A percentile compares a stretch with the other conserved stretches of the same genome.
Conservation (phyloP, 2,329 filamentous ascomycete species). For the Leptodontidium sp. region DNA sequence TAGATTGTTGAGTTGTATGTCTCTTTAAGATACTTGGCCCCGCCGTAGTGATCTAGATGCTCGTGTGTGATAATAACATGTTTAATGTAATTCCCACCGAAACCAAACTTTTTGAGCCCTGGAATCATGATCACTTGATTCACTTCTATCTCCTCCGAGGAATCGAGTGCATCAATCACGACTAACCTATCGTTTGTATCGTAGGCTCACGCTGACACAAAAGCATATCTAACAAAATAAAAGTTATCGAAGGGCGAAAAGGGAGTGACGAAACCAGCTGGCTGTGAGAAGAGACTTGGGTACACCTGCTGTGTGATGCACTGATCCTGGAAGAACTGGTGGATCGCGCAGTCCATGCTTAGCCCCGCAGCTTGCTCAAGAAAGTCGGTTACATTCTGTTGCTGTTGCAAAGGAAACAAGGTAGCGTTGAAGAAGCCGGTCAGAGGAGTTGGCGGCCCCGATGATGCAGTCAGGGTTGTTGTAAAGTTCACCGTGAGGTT, state of each 20-base stretch:
- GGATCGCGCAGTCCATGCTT: too few relatives aligned
- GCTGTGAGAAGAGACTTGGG: too few relatives aligned
- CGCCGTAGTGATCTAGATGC: neutral
- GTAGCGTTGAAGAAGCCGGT: too few relatives aligned
- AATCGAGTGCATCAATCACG: neutral
- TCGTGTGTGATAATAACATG: neutral
- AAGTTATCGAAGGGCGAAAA: conserved; percentile 19
- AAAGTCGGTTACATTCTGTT: too few relatives aligned
- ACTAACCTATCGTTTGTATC: neutral
- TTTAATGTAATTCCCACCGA: neutral
- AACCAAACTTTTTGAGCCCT: neutral
- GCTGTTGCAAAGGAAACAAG: too few relatives aligned
- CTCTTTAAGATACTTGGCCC: neutral
- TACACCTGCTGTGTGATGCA: too few relatives aligned
- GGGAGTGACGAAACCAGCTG: too few relatives aligned
- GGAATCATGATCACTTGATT: neutral
- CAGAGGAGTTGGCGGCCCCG: too few relatives aligned
- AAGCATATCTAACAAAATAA: neutral
- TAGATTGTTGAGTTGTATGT: neutral
- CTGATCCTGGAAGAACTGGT: too few relatives aligned
- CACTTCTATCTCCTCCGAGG: neutral
- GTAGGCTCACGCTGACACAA: neutral
- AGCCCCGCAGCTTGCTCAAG: too few relatives aligned
- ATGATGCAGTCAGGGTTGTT: too few relatives aligned
- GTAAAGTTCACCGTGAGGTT: too few relatives aligned